Conservation (phyloP, 2,329 filamentous ascomycete species). For the Exutisphaerella laricina region DNA sequence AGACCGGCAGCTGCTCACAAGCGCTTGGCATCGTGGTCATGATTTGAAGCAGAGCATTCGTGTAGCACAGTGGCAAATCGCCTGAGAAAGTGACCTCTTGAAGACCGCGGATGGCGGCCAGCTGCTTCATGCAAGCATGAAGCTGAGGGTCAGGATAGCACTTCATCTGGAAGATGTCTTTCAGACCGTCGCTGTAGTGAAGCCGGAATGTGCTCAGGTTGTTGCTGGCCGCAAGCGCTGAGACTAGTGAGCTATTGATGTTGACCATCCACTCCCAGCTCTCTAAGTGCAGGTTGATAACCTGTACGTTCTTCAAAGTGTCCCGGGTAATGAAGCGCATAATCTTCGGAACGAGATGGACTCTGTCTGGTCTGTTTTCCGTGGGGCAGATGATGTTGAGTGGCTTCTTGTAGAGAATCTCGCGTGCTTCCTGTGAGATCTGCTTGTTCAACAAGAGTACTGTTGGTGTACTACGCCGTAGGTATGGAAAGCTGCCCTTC, state of each 20-base stretch:
- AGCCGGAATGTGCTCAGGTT: slow-evolving; percentile 20
- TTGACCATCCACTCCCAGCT: slow-evolving; percentile 27
- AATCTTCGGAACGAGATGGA: slow-evolving; percentile 14
- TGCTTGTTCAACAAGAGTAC: slow-evolving; percentile 35
- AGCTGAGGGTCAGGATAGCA: slow-evolving; percentile 26
- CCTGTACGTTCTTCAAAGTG: slow-evolving; percentile 21
- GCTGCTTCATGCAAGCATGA: slow-evolving; percentile 16
- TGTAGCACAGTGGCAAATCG: slow-evolving; percentile 23
- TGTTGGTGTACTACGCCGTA: slow-evolving; percentile 26
- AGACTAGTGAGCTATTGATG: slow-evolving; percentile 16
- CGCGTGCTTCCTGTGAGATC: slow-evolving; percentile 29
- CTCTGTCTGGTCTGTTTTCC: slow-evolving; percentile 6
- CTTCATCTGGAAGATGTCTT: slow-evolving; percentile 11
- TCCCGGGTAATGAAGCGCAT: slow-evolving; percentile 22
- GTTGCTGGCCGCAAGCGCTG: slow-evolving; percentile 10
- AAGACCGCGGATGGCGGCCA: slow-evolving; percentile 23
- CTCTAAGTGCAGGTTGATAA: slow-evolving; percentile 23
- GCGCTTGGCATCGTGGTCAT: slow-evolving; percentile 14
- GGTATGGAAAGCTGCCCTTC: slow-evolving; percentile 12
- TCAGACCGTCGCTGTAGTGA: slow-evolving; percentile 21
- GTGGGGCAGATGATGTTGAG: slow-evolving; percentile 23
- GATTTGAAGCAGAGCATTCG: slow-evolving; percentile 15
- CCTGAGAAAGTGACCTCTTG: slow-evolving; percentile 22
- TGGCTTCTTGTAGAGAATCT: slow-evolving; percentile 28
- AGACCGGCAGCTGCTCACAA: slow-evolving; percentile 9